A percentile compares a stretch with the other conserved stretches of the same genome.
Evolutionary conservation across 2,329 filamentous ascomycete genomes (phyloP).

Genomic region (Chrysosporium keratinophilum): DNA sequence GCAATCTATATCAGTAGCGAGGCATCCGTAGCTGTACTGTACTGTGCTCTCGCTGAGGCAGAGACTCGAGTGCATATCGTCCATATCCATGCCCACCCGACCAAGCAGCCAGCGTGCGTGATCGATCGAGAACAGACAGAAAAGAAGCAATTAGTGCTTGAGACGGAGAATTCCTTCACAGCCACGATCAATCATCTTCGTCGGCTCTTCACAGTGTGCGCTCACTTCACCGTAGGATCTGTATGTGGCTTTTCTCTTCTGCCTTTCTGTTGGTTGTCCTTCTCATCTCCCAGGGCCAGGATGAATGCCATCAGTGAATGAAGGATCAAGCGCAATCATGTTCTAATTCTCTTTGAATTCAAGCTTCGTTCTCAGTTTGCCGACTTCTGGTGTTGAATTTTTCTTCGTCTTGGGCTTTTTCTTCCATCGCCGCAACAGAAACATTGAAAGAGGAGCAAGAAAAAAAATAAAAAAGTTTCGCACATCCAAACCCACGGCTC

Average conservation of each 20-base stretch:
- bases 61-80: not conserved
- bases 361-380: not conserved
- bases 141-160: not conserved
- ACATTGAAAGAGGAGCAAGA: not conserved
- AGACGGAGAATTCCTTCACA: not conserved
- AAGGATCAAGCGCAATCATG: not conserved
- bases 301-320: too few species aligned
- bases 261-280: not conserved
- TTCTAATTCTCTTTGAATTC: slow-evolving; percentile 11
- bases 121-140: not conserved
- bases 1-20: too few species aligned
- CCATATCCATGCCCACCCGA: too few species aligned
- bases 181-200: not conserved
- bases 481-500: not conserved
- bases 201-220: not conserved
- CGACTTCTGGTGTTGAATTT: not conserved
- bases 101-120: not conserved
- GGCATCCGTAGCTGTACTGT: not conserved
- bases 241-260: not conserved
- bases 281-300: not conserved
- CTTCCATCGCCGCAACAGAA: not conserved
- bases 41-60: not conserved
- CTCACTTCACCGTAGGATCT: not conserved
- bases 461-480: slow-evolving; percentile 1
- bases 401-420: not conserved